Percentiles rank a stretch among this genome's conserved stretches.
phyloP scores from a whole-genome alignment of 1,139 yeast genomes.

The Pichia sp. region DNA sequence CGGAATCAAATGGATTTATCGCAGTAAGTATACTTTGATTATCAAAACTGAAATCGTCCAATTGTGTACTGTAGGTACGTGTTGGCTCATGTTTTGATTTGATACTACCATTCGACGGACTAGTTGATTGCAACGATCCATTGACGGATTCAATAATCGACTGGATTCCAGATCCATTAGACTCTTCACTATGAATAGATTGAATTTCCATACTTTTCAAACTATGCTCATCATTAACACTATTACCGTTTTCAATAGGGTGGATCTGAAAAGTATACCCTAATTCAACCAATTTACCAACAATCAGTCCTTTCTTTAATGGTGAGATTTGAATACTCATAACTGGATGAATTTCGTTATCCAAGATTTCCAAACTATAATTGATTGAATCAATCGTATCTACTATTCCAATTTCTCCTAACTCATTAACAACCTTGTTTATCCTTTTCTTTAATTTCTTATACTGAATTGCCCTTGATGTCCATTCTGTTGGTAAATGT shows the following conservation, averaged over 20 bases:
- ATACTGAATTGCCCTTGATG: slow-evolving; percentile 62
- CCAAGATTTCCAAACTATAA: slow-evolving; percentile 20
- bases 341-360: slow-evolving; percentile 20
- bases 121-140: too few species aligned
- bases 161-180: too few species aligned
- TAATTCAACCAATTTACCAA: slow-evolving; percentile 16
- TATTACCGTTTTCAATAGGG: slow-evolving; percentile 9
- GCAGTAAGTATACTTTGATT: slow-evolving; percentile 11
- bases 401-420: slow-evolving; percentile 47
- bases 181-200: too few species aligned
- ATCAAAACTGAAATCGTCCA: too few species aligned
- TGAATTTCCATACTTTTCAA: too few species aligned
- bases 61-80: too few species aligned
- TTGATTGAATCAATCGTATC: slow-evolving; percentile 32
- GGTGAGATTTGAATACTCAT: slow-evolving; percentile 20
- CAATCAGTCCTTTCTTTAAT: slow-evolving; percentile 16
- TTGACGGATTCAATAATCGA: too few species aligned
- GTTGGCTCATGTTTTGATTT: background rate
- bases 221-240: background rate
- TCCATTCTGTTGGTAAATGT: slow-evolving; percentile 63
- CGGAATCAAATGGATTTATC: slow-evolving; percentile 21
- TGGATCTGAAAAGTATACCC: slow-evolving; percentile 25
- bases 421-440: slow-evolving; percentile 54
- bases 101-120: too few species aligned
- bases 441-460: slow-evolving; percentile 64